A percentile compares a stretch with the other conserved stretches of the same genome.
Evolutionary conservation across 768 basidiomycete species (phyloP).

Genomic region (Clavaria fumosa): DNA sequence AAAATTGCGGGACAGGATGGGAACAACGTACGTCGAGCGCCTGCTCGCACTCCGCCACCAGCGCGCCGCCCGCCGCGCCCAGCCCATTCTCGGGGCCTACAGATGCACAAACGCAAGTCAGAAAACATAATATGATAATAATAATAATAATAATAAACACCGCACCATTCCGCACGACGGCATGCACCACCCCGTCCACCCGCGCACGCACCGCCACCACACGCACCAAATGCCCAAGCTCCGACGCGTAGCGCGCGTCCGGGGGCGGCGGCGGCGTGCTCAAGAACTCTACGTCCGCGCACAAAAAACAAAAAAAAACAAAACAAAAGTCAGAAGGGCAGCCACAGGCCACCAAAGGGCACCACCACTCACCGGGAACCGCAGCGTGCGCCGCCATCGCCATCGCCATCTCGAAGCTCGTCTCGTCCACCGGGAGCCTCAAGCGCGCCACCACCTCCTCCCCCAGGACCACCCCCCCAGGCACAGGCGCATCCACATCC

Average conservation of each 20-base stretch:
- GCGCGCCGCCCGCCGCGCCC: no score
- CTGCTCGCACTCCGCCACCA: constrained; percentile 27
- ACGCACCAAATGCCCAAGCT: constrained; percentile 65
- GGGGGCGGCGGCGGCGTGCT: constrained; percentile 46
- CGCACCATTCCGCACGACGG: no score
- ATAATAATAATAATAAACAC: no score
- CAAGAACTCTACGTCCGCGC: constrained; percentile 42
- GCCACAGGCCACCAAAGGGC: no score
- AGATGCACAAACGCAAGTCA: no score
- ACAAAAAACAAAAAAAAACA: constrained; percentile 1
- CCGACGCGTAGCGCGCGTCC: constrained; percentile 45
- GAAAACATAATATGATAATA: no score
- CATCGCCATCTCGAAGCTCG: constrained; percentile 61
- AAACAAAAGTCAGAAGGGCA: constrained; percentile 16
- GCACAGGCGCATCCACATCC: constrained; percentile 31
- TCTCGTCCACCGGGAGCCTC: constrained; percentile 67
- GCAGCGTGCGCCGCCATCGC: constrained; percentile 51
- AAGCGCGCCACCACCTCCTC: constrained; percentile 39
- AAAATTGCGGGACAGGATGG: no score
- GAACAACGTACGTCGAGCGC: constrained; percentile 27
- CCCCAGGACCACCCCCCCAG: constrained; percentile 26
- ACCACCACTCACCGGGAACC: constrained; percentile 35
- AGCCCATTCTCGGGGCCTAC: no score
- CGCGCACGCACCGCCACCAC: constrained; percentile 48
- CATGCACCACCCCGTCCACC: constrained; percentile 40